Conservation (phyloP, 805 yeast species). For the Jamesozyma gamospora region DNA sequence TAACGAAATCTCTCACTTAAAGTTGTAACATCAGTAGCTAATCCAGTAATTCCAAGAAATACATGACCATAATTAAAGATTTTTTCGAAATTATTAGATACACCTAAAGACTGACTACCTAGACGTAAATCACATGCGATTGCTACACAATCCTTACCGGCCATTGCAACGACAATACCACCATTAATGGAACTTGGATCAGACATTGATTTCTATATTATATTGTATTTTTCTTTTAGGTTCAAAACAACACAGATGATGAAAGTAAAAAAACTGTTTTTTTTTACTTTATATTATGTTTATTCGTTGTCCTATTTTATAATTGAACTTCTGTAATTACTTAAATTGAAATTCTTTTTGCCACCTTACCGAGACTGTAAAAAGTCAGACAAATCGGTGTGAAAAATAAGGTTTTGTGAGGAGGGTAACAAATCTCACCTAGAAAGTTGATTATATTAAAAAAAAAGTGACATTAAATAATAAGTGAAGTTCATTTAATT, state of each 20-base stretch:
- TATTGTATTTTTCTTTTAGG: neutral
- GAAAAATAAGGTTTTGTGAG: too few relatives aligned
- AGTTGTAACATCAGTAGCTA: slow-evolving; percentile 89
- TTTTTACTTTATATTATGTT: too few relatives aligned
- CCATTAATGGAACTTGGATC: slow-evolving; percentile 78
- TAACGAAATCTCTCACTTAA: slow-evolving; percentile 71
- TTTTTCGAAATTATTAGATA: slow-evolving; percentile 88
- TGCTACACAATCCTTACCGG: slow-evolving; percentile 96
- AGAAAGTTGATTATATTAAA: too few relatives aligned
- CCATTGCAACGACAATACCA: slow-evolving; percentile 98
- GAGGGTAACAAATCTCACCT: too few relatives aligned
- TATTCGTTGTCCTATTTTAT: too few relatives aligned
- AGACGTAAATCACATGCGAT: slow-evolving; percentile 91
- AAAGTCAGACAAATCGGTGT: too few relatives aligned
- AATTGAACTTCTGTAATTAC: too few relatives aligned
- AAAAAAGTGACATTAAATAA: too few relatives aligned
- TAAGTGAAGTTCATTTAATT: too few relatives aligned
- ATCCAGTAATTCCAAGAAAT: slow-evolving; percentile 85
- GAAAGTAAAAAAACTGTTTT: too few relatives aligned
- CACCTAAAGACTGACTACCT: slow-evolving; percentile 88
- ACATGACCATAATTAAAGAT: slow-evolving; percentile 78
- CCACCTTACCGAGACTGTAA: neutral
- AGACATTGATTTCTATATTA: slow-evolving; percentile 36
- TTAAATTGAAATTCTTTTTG: neutral
- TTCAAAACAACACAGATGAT: too few relatives aligned